These are phyloP conservation scores for Tagetes patula DNA, from an alignment of 129 eudicot genomes.

Conservation along the genomic window DNA sequence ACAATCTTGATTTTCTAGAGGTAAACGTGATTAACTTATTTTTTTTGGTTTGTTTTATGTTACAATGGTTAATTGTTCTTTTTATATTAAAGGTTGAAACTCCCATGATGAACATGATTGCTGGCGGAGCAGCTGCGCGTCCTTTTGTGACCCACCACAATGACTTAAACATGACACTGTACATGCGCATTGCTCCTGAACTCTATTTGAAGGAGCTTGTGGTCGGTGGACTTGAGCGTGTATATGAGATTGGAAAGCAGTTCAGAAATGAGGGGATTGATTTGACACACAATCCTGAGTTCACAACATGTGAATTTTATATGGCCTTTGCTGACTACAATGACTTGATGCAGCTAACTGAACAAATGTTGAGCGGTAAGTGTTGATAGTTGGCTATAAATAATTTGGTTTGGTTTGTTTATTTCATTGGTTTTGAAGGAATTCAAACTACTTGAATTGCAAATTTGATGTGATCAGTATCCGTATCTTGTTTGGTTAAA, in stretches of 20 bases:
- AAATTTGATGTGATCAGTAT: no score
- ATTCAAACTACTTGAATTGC: no score
- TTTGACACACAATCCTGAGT: constrained; percentile 91
- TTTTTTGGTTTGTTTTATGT: not conserved
- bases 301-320: constrained; percentile 92
- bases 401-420: not conserved
- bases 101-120: constrained; percentile 98
- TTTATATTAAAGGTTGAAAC: constrained; percentile 70
- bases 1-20: constrained; percentile 70
- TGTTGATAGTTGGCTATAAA: constrained; percentile 4
- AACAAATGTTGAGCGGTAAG: constrained; percentile 78
- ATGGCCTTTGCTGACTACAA: constrained; percentile 93
- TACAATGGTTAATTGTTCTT: not conserved
- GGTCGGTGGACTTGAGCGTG: constrained; percentile 94
- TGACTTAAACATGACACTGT: constrained; percentile 75
- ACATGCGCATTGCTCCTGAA: constrained; percentile 98
- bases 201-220: constrained; percentile 89
- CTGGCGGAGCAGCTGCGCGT: constrained; percentile 98
- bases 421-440: no score
- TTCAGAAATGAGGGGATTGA: constrained; percentile 95
- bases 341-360: constrained; percentile 76
- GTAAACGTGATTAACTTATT: constrained; percentile 29
- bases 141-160: constrained; percentile 96
- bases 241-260: constrained; percentile 91
- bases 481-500: no score